Conservation (phyloP, 345 rosid genomes). For the Salix koriyanagi region DNA sequence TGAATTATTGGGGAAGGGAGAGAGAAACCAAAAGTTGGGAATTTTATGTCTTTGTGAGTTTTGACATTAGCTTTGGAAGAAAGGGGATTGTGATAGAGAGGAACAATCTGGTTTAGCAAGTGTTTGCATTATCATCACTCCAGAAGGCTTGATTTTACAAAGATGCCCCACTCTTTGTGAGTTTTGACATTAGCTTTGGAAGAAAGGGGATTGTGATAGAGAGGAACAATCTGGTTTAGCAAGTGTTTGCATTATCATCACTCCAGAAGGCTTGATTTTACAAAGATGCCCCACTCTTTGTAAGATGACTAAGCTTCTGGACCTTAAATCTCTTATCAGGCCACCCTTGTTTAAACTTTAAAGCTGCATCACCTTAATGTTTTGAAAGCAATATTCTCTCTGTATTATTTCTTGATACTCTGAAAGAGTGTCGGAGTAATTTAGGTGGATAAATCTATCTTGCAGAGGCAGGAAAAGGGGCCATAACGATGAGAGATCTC, state of each 20-base stretch:
- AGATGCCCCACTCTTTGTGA: neutral
- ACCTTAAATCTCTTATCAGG: neutral
- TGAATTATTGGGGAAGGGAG: neutral
- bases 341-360: no score
- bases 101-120: neutral
- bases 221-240: neutral
- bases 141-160: no score
- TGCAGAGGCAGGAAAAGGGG: conserved; percentile 66
- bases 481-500: conserved; percentile 49
- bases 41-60: neutral
- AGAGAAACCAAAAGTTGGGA: neutral
- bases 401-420: neutral
- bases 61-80: neutral
- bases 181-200: neutral
- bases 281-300: neutral
- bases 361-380: neutral
- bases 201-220: neutral
- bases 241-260: neutral
- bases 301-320: neutral
- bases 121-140: neutral
- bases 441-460: conserved; percentile 11
- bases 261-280: neutral
- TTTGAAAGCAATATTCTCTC: neutral
- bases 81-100: neutral
- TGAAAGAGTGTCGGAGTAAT: neutral